Conservation (phyloP, 2,329 filamentous ascomycete species). For the Fusarium haematococcum region DNA sequence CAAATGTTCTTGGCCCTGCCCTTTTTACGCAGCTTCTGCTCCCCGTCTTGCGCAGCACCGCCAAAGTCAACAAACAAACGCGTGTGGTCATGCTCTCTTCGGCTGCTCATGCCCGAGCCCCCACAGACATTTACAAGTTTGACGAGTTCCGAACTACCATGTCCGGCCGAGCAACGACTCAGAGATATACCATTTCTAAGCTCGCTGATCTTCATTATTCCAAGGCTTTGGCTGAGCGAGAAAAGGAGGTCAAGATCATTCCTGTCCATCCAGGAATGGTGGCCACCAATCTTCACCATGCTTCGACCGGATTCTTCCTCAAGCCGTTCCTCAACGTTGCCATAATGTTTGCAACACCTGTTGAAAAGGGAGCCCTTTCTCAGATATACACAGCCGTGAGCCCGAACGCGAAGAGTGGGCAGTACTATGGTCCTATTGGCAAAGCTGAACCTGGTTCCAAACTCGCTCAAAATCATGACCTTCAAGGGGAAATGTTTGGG, state of each 20-base stretch:
- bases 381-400: not conserved
- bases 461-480: not conserved
- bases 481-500: not conserved
- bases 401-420: not conserved
- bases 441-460: not conserved
- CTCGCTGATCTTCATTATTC: not conserved
- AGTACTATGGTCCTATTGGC: not conserved
- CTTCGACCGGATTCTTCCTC: not conserved
- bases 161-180: not conserved
- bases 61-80: not conserved
- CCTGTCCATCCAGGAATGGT: not conserved
- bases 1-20: constrained; percentile 25
- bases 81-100: not conserved
- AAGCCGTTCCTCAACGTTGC: not conserved
- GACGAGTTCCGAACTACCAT: not conserved
- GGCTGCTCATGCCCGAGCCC: not conserved
- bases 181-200: not conserved
- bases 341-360: not conserved
- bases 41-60: constrained; percentile 19
- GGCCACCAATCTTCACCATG: not conserved
- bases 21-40: constrained; percentile 23
- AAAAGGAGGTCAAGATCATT: not conserved
- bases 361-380: not conserved
- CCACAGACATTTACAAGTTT: not conserved
- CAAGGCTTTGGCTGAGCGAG: not conserved